A percentile compares a stretch with the other conserved stretches of the same genome.
Evolutionary conservation across 768 basidiomycete genomes (phyloP).

Genomic region (Leccinum ochraceum): DNA sequence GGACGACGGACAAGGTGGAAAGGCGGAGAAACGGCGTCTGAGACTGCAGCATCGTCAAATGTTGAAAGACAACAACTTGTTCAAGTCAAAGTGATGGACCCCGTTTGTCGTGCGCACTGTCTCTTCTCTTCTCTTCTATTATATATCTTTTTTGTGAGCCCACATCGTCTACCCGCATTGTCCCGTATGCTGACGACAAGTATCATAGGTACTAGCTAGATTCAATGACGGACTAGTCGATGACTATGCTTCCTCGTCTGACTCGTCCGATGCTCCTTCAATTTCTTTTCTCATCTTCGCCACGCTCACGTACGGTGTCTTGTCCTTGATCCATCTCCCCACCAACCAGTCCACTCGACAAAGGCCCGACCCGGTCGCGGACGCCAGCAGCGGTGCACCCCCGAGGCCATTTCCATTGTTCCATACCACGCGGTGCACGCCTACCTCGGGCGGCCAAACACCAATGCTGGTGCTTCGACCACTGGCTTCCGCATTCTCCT

Average conservation of each 20-base stretch:
- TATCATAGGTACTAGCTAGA: background rate
- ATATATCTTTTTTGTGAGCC: background rate
- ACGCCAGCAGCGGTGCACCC: slow-evolving; percentile 62
- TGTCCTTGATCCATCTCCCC: slow-evolving; percentile 73
- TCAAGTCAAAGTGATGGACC: slow-evolving; percentile 67
- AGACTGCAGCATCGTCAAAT: slow-evolving; percentile 62
- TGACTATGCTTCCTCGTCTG: slow-evolving; percentile 24
- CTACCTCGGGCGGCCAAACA: slow-evolving; percentile 79
- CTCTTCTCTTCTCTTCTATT: background rate
- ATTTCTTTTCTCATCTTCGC: slow-evolving; percentile 62
- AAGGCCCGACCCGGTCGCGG: slow-evolving; percentile 81
- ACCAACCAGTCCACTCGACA: slow-evolving; percentile 80
- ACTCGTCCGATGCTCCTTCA: slow-evolving; percentile 40
- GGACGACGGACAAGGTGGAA: slow-evolving; percentile 76
- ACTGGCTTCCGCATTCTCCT: slow-evolving; percentile 20
- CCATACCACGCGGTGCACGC: slow-evolving; percentile 80
- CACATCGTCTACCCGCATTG: background rate
- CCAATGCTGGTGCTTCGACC: slow-evolving; percentile 46
- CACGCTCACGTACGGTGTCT: slow-evolving; percentile 65
- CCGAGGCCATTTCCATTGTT: slow-evolving; percentile 72
- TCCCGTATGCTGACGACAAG: background rate
- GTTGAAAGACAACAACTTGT: slow-evolving; percentile 83
- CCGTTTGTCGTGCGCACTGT: background rate
- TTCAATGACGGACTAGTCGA: background rate
- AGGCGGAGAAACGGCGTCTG: slow-evolving; percentile 55